These are phyloP conservation scores for Stagonosporopsis tanaceti DNA, from an alignment of 2,329 filamentous ascomycete species.

Conservation along the genomic window DNA sequence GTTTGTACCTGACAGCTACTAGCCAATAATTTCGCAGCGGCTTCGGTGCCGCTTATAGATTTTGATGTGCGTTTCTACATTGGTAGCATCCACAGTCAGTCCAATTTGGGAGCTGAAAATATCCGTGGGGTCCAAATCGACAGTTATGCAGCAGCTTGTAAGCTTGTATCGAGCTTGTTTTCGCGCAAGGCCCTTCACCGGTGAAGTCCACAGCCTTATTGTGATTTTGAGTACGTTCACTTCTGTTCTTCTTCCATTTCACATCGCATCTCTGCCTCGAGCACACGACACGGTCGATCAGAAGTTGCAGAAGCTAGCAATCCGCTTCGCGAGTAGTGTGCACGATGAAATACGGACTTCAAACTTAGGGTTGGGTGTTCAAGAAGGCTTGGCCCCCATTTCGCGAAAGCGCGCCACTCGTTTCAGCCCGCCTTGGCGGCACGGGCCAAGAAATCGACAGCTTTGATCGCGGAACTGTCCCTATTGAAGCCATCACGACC, in stretches of 20 bases:
- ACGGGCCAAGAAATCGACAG: neutral
- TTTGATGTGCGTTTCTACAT: conserved; percentile 7
- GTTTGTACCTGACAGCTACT: neutral
- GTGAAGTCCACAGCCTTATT: neutral
- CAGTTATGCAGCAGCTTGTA: neutral
- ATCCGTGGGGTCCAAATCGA: neutral
- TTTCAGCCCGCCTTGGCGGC: conserved; percentile 11
- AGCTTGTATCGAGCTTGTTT: neutral
- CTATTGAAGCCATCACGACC: neutral
- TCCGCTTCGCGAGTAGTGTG: neutral
- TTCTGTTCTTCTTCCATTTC: neutral
- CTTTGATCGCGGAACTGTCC: neutral
- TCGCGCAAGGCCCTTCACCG: neutral
- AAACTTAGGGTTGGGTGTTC: neutral
- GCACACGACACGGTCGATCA: neutral
- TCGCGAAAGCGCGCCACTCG: conserved; percentile 2
- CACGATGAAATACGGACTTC: neutral
- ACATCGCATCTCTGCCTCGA: neutral
- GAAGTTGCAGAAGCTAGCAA: neutral
- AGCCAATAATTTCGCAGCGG: conserved; percentile 12
- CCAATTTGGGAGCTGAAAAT: conserved; percentile 1
- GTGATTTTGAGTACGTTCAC: neutral
- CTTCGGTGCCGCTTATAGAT: neutral
- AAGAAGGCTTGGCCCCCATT: conserved; percentile 1
- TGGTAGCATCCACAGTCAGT: neutral